Evolutionary conservation across 257 asterid species (phyloP).

Genomic region (Solanum sparsipilum): DNA sequence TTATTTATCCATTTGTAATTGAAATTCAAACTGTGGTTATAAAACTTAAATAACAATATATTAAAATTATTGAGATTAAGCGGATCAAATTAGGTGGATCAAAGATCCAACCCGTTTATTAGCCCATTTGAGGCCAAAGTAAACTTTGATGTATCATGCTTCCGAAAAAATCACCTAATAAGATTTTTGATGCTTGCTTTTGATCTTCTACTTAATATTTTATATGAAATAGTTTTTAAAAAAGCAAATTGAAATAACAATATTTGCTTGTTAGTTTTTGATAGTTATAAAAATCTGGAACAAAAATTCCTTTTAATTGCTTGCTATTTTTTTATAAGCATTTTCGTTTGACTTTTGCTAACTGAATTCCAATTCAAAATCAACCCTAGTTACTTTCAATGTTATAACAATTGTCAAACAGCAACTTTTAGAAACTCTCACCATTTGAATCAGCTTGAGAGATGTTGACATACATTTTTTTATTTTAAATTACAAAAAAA

Average conservation of each 20-base stretch:
- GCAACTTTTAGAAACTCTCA: neutral
- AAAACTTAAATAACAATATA: too few relatives aligned
- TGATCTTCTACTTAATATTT: neutral
- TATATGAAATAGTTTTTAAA: neutral
- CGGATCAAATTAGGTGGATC: rapidly evolving
- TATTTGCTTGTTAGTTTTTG: neutral
- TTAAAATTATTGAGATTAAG: too few relatives aligned
- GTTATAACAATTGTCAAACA: neutral
- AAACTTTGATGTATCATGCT: too few relatives aligned
- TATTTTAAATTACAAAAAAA: too few relatives aligned
- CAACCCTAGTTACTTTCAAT: neutral
- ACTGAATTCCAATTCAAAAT: neutral
- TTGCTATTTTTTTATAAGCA: neutral
- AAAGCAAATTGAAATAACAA: neutral
- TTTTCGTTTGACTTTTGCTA: neutral
- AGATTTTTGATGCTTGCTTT: neutral
- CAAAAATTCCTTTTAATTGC: neutral
- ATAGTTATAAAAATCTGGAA: neutral
- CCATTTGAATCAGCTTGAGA: neutral
- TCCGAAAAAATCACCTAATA: neutral
- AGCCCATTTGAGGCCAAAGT: neutral
- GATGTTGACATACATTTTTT: neutral
- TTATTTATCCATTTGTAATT: too few relatives aligned
- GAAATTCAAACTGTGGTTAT: too few relatives aligned
- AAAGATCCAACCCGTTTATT: too few relatives aligned